Evolutionary conservation across 2,329 filamentous ascomycete genomes (phyloP).

Genomic region (Botryotinia calthae): DNA sequence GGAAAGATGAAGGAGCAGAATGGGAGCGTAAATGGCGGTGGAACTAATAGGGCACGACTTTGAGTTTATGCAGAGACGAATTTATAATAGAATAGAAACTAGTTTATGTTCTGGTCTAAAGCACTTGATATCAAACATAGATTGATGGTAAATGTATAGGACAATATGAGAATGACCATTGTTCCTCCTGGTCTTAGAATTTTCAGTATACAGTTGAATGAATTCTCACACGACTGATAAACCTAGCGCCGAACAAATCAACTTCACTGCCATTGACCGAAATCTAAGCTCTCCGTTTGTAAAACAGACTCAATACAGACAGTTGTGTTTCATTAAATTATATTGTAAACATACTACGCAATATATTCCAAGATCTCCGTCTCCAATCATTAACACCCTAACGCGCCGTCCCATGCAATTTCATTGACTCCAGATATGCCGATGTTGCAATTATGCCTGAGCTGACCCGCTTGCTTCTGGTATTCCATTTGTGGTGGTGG

Average conservation of each 20-base stretch:
- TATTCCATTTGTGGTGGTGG: slow-evolving; percentile 24
- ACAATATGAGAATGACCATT: neutral
- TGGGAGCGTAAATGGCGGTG: slow-evolving; percentile 29
- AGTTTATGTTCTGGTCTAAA: neutral
- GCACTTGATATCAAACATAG: neutral
- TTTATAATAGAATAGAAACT: neutral
- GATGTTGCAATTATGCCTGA: slow-evolving; percentile 12
- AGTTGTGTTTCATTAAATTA: slow-evolving; percentile 2
- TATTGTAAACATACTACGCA: neutral
- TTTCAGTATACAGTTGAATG: neutral
- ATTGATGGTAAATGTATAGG: neutral
- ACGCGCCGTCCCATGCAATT: slow-evolving; percentile 20
- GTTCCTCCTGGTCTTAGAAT: too few species aligned
- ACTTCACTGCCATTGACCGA: neutral
- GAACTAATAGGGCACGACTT: slow-evolving; percentile 38
- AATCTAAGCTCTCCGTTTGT: neutral
- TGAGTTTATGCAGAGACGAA: slow-evolving; percentile 22
- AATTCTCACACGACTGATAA: neutral
- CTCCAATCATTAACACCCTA: slow-evolving; percentile 12
- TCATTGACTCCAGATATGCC: neutral
- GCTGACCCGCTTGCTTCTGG: slow-evolving; percentile 29
- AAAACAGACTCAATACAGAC: neutral
- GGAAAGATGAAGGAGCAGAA: neutral
- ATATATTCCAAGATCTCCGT: neutral
- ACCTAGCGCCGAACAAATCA: neutral